Evolutionary conservation across 1,139 yeast genomes (phyloP), one percentile per base, ranked within the genome.

Genomic region (Blastobotrys indianensis): DNA sequence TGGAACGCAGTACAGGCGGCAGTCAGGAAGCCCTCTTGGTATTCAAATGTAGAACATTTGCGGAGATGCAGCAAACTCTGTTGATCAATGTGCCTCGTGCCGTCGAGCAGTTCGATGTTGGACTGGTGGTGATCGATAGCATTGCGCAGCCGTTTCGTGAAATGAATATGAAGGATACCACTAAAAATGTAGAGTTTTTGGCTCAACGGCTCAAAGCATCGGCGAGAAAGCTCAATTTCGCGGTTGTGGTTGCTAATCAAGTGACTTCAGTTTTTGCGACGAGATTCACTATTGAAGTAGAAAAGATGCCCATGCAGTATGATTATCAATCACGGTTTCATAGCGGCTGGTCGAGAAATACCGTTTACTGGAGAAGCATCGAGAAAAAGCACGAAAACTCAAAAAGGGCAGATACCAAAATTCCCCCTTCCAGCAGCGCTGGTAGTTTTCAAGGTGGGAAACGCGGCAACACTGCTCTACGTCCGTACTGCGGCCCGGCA

Each of bases 111-210:
- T 63, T 63, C 3, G 59, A 67, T 2, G 70, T 79, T 2, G 80
- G 76, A 38, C 56, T 84, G 16, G 68, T 88, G 0, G 71, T 86
- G 0, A 72, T 88, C 8, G 97, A 88, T 63, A 84, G 94, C 32
- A 79, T 88, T n/a, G 86, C 95, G 0, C 94, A 87, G 52, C 95
- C 86, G 60, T 68, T 83, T 44, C 67, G 96, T 47, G 79, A 83
- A 2, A 94, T 84, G 54, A 71, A 17, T 4, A 25, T 16, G 15
- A 20, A 32, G 28, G 32, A 38, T 4, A 20, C 33, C 2, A 23
- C 44, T 16, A 31, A 17, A 12, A 13, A 32, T 9, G 30, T 47
- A 30, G 43, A 39, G 16, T 20, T 41, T 6, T 16, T 34, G 25
- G 37, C 31, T 9, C 31, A 31, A 7, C 10, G 28, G 11, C 66